Conservation (phyloP, 371 early-diverging fungal species). For the Mucor piriformis region DNA sequence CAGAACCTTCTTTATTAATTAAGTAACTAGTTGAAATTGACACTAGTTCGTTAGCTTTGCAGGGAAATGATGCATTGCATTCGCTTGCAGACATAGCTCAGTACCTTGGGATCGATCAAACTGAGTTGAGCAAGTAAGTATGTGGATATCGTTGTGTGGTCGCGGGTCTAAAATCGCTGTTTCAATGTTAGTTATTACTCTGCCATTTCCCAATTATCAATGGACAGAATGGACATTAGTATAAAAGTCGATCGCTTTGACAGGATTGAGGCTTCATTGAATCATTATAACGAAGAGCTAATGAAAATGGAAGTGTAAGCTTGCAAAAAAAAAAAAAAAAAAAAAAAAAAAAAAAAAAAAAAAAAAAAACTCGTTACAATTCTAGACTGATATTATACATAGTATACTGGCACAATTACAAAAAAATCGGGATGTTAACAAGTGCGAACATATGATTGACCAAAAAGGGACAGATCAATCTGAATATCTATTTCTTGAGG, state of each 20-base stretch:
- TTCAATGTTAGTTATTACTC: slow-evolving; percentile 13
- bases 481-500: neutral
- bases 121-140: slow-evolving; percentile 23
- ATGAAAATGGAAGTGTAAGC: slow-evolving; percentile 6
- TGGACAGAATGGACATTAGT: slow-evolving; percentile 5
- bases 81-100: slow-evolving; percentile 9
- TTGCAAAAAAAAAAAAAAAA: neutral
- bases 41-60: neutral
- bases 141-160: neutral
- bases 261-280: slow-evolving; percentile 9
- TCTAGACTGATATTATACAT: too few relatives aligned
- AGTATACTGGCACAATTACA: slow-evolving; percentile 12
- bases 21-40: neutral
- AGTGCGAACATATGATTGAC: neutral
- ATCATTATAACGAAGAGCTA: slow-evolving; percentile 11
- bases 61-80: neutral
- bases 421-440: neutral
- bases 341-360: too few relatives aligned
- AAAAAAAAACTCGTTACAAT: too few relatives aligned
- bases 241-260: slow-evolving; percentile 1
- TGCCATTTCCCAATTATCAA: slow-evolving; percentile 7
- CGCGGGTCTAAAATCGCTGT: neutral
- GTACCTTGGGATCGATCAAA: slow-evolving; percentile 7
- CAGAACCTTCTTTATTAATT: neutral
- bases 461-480: neutral